Evolutionary conservation across 352 stramenopile genomes (phyloP).

Genomic region (Pythium aphanidermatum): DNA sequence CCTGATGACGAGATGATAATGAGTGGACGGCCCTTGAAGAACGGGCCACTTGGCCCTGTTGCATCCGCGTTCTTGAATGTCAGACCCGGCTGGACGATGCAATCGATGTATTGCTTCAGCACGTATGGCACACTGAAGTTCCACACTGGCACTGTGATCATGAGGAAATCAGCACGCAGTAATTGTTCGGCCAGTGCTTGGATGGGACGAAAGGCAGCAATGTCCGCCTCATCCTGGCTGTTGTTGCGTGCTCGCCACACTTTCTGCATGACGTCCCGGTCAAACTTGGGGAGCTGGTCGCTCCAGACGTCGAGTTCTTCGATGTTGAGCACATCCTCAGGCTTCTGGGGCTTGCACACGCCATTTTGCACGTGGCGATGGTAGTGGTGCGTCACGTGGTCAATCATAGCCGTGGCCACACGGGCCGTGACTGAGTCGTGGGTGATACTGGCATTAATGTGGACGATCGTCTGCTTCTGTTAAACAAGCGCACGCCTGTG

Average conservation of each 20-base stretch:
- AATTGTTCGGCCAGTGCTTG: constrained; percentile 56
- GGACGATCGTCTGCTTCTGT: constrained; percentile 68
- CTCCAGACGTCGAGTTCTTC: constrained; percentile 71
- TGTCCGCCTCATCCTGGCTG: constrained; percentile 44
- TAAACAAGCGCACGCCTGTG: background rate
- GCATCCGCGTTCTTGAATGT: constrained; percentile 67
- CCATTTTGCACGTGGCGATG: constrained; percentile 39
- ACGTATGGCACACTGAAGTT: constrained; percentile 76
- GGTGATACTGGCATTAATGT: constrained; percentile 77
- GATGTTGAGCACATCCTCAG: constrained; percentile 50
- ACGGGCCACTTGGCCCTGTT: constrained; percentile 46
- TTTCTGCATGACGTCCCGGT: constrained; percentile 59
- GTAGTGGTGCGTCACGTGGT: constrained; percentile 72
- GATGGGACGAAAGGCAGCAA: constrained; percentile 59
- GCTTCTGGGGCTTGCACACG: constrained; percentile 17
- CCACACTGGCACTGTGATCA: constrained; percentile 73
- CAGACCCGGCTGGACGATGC: constrained; percentile 61
- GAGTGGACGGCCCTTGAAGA: constrained; percentile 46
- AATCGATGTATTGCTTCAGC: constrained; percentile 83
- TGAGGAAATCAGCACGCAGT: constrained; percentile 60
- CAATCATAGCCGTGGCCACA: constrained; percentile 57
- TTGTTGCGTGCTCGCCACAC: constrained; percentile 64
- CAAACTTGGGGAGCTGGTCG: constrained; percentile 53
- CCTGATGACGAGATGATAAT: constrained; percentile 76
- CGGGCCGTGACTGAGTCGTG: constrained; percentile 61